Evolutionary conservation across 257 asterid species (phyloP).

Genomic region (Solanum peruvianum): DNA sequence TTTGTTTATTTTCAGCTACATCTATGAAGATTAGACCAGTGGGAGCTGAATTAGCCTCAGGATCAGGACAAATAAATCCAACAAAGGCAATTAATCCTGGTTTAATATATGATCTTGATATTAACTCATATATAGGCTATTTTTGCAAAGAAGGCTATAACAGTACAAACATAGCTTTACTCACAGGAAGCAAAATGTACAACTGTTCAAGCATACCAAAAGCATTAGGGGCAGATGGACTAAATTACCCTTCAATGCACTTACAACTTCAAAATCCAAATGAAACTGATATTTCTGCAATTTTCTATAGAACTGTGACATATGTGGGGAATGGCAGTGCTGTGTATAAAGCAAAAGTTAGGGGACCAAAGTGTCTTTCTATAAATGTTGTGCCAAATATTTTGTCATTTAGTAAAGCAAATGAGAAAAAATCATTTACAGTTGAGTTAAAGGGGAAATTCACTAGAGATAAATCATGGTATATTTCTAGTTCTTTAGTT

Average conservation of each 20-base stretch:
- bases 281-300: conserved; percentile 24
- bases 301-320: conserved; percentile 43
- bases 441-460: conserved; percentile 46
- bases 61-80: conserved; percentile 59
- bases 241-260: conserved; percentile 65
- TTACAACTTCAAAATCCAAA: conserved; percentile 14
- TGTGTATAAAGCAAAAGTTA: conserved; percentile 33
- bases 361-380: conserved; percentile 21
- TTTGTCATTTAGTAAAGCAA: conserved; percentile 16
- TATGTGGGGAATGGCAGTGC: conserved; percentile 32
- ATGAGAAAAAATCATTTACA: conserved; percentile 36
- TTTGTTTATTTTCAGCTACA: conserved; percentile 27
- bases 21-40: conserved; percentile 22
- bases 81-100: conserved; percentile 55
- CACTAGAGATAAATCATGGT: conserved; percentile 1
- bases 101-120: conserved; percentile 38
- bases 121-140: conserved; percentile 29
- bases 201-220: conserved; percentile 28
- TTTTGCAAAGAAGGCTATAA: conserved; percentile 58
- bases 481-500: conserved; percentile 10
- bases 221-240: conserved; percentile 45
- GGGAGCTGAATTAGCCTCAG: conserved; percentile 41
- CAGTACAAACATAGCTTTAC: conserved; percentile 9
- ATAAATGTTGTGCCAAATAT: conserved; percentile 33
- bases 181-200: conserved; percentile 32